These are phyloP conservation scores for Astragalus membranaceus DNA, from an alignment of 306 rosid genomes.

Conservation along the genomic window DNA sequence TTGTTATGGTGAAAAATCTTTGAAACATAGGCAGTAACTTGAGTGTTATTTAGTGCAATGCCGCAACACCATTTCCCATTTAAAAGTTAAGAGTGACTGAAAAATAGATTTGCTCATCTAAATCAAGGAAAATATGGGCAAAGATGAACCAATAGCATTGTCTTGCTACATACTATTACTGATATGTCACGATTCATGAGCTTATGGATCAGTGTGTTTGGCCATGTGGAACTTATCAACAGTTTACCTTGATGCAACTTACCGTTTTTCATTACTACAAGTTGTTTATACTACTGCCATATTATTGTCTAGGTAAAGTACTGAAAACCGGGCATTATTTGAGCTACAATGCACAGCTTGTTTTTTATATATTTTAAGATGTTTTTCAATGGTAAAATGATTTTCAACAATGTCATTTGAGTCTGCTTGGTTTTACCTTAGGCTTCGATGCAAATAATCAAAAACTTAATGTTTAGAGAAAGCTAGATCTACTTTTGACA, in stretches of 20 bases:
- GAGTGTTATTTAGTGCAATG: constrained; percentile 1
- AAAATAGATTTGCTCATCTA: constrained; percentile 9
- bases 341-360: neutral
- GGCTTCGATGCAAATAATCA: constrained; percentile 1
- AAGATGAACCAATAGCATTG: neutral
- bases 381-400: constrained; percentile 10
- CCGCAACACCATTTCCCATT: constrained; percentile 2
- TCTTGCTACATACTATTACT: neutral
- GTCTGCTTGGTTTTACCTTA: constrained; percentile 15
- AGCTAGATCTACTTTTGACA: constrained; percentile 5
- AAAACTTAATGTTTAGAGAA: neutral
- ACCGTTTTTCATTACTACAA: neutral
- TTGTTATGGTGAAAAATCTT: constrained; percentile 3
- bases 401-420: neutral
- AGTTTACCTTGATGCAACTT: neutral
- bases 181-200: neutral
- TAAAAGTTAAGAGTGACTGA: constrained; percentile 9
- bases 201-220: neutral
- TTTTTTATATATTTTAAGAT: neutral
- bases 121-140: neutral
- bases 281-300: neutral
- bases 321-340: neutral
- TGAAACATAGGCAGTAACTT: neutral
- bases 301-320: constrained; percentile 1
- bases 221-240: neutral